Percentiles rank a stretch among this genome's conserved stretches.
These are phyloP conservation scores for Phytophthora gonapodyides DNA, from an alignment of 352 stramenopile genomes.

Conservation along the genomic window DNA sequence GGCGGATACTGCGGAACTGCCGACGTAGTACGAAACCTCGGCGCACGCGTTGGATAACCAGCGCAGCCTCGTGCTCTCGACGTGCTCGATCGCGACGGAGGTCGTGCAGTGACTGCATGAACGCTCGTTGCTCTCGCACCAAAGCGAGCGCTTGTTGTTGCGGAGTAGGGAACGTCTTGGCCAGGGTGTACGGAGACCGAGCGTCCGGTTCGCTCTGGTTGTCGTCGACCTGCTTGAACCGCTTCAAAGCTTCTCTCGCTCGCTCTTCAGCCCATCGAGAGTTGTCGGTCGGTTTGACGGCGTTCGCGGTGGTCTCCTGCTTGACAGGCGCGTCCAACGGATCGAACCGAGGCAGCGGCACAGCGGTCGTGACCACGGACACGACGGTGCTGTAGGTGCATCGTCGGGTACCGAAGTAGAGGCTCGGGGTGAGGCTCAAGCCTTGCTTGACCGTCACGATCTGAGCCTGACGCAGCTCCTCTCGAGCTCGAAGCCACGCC, in stretches of 20 bases:
- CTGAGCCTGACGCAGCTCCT: constrained; percentile 50
- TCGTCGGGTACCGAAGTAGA: constrained; percentile 76
- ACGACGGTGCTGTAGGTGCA: constrained; percentile 79
- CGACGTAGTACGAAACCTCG: constrained; percentile 56
- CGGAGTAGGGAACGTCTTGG: constrained; percentile 20
- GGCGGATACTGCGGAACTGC: constrained; percentile 49
- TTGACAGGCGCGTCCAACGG: constrained; percentile 8
- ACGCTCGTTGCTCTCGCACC: constrained; percentile 43
- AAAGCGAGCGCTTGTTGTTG: constrained; percentile 44
- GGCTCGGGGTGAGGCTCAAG: constrained; percentile 51
- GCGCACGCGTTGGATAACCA: constrained; percentile 60
- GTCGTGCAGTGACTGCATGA: constrained; percentile 49
- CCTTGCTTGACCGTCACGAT: constrained; percentile 68
- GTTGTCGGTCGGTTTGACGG: constrained; percentile 1
- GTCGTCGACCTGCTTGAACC: constrained; percentile 12
- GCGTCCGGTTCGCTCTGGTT: constrained; percentile 26
- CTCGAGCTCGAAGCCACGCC: constrained; percentile 54
- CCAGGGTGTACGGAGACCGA: constrained; percentile 20
- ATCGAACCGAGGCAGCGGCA: constrained; percentile 36
- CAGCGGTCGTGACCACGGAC: constrained; percentile 64
- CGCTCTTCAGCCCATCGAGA: constrained; percentile 32
- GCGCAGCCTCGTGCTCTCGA: constrained; percentile 46
- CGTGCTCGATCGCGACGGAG: constrained; percentile 38
- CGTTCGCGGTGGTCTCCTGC: neutral
- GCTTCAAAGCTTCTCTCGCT: constrained; percentile 11